These are phyloP conservation scores for Aurantiochytrium sp. DNA, from an alignment of 108 stramenopile species.

Conservation along the genomic window DNA sequence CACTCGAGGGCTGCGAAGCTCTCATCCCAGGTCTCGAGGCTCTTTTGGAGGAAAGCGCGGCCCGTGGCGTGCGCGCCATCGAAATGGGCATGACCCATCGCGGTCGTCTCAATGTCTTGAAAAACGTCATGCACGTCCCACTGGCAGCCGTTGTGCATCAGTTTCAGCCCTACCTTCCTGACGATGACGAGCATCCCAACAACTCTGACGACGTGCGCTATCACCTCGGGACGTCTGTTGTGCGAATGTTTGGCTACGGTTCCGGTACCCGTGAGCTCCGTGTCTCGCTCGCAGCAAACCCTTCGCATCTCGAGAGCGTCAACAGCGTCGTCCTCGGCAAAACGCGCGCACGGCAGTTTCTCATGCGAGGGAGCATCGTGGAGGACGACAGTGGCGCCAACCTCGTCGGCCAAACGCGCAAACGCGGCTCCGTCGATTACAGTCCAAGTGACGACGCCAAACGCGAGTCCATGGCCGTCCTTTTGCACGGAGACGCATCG, in stretches of 20 bases:
- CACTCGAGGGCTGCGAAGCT: constrained; percentile 90
- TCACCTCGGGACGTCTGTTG: background rate
- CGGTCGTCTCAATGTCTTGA: constrained; percentile 17
- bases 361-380: background rate
- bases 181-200: background rate
- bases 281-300: constrained; percentile 91
- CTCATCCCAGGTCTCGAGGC: constrained; percentile 86
- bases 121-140: background rate
- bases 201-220: constrained; percentile 89
- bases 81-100: constrained; percentile 98
- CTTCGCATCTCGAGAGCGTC: constrained; percentile 95
- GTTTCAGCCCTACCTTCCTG: constrained; percentile 79
- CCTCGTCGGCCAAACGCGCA: background rate
- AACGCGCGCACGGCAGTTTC: constrained; percentile 67
- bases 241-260: background rate
- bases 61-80: constrained; percentile 85
- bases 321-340: constrained; percentile 95
- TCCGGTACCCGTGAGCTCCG: constrained; percentile 86
- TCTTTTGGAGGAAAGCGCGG: constrained; percentile 81
- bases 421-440: background rate
- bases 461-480: constrained; percentile 63
- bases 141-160: constrained; percentile 66
- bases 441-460: background rate
- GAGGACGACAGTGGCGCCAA: constrained; percentile 54
- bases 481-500: constrained; percentile 96